A percentile compares a stretch with the other conserved stretches of the same genome.
phyloP scores from a whole-genome alignment of 1,284 basidiomycete genomes.

The Moniliella sp. region DNA sequence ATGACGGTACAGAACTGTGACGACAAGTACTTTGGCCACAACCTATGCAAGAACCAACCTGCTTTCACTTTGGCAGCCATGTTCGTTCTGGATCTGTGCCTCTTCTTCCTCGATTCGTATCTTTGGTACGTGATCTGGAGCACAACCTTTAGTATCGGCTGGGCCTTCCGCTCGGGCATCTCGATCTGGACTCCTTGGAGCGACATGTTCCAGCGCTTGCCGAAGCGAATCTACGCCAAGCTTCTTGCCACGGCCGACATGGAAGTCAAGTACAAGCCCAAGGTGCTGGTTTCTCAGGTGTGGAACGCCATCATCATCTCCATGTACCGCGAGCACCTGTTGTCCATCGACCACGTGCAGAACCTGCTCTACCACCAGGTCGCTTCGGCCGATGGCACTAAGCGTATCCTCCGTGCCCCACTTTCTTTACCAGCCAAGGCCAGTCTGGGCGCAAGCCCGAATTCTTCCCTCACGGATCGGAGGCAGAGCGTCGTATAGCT shows the following conservation, averaged over 20 bases:
- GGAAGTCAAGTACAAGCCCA: constrained; percentile 35
- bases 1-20: constrained; percentile 28
- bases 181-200: constrained; percentile 34
- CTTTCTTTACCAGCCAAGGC: constrained; percentile 34
- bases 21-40: constrained; percentile 32
- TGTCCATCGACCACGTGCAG: constrained; percentile 34
- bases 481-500: constrained; percentile 33
- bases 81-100: constrained; percentile 31
- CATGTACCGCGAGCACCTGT: constrained; percentile 33
- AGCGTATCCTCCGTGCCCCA: constrained; percentile 32
- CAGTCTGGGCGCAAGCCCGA: constrained; percentile 29
- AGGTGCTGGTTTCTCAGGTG: constrained; percentile 33
- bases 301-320: constrained; percentile 34
- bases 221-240: constrained; percentile 34
- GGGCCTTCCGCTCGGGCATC: constrained; percentile 31
- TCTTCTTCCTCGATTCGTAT: constrained; percentile 34
- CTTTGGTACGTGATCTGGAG: constrained; percentile 35
- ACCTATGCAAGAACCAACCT: constrained; percentile 28
- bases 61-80: constrained; percentile 28
- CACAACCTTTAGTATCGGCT: constrained; percentile 32
- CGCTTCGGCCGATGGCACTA: constrained; percentile 27
- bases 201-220: constrained; percentile 34
- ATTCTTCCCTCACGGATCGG: constrained; percentile 33
- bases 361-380: constrained; percentile 34
- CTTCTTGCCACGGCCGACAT: constrained; percentile 31